Percentiles rank a stretch among this genome's conserved stretches.
Evolutionary conservation across 2,329 filamentous ascomycete species (phyloP).

Genomic region (Aspergillus floridensis): DNA sequence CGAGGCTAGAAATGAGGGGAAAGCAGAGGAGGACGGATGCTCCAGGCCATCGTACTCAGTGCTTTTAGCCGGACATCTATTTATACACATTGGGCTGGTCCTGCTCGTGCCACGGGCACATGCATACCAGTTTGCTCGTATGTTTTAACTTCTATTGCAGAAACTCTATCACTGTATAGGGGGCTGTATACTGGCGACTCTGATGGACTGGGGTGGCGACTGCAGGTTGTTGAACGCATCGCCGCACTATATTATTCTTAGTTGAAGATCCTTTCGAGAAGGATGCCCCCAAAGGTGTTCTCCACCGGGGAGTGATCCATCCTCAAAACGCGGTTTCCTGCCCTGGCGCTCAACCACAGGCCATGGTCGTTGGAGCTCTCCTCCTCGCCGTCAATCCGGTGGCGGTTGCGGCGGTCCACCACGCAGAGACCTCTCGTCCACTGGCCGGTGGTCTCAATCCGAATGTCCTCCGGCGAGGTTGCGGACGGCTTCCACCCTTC

Average conservation of each 20-base stretch:
- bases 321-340: constrained; percentile 77
- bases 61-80: not conserved
- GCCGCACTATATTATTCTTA: not conserved
- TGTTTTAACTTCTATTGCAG: not conserved
- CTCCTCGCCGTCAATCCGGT: constrained; percentile 47
- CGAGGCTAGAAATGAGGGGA: not conserved
- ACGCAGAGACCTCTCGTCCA: constrained; percentile 94
- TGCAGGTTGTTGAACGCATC: no score
- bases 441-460: constrained; percentile 85
- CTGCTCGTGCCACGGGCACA: not conserved
- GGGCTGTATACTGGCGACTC: not conserved
- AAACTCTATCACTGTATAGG: not conserved
- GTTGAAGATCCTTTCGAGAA: constrained; percentile 64
- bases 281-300: constrained; percentile 62
- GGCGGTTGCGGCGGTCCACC: constrained; percentile 65
- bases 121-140: not conserved
- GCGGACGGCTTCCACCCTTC: constrained; percentile 45
- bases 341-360: constrained; percentile 70
- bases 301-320: constrained; percentile 68
- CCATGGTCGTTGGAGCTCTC: constrained; percentile 68
- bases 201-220: not conserved
- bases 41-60: no score
- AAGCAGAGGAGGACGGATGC: no score
- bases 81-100: not conserved
- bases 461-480: constrained; percentile 70